Percentiles rank a stretch among this genome's conserved stretches.
These are phyloP conservation scores for Candida railenensis DNA, from an alignment of 805 yeast genomes.

Conservation along the genomic window DNA sequence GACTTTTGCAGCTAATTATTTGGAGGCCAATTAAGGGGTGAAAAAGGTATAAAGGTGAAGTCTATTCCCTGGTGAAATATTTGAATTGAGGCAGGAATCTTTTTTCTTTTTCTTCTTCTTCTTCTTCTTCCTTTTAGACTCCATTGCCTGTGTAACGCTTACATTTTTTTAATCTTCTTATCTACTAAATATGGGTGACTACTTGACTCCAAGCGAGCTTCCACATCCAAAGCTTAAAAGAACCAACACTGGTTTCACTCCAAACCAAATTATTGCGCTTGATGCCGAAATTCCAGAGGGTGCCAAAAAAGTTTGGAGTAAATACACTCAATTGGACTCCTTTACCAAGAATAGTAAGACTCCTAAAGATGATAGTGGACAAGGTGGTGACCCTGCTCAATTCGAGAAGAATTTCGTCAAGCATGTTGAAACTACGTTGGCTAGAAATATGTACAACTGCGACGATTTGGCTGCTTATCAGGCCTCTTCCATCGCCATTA, in stretches of 20 bases:
- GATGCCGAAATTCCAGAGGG: slow-evolving; percentile 79
- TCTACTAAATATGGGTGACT: slow-evolving; percentile 28
- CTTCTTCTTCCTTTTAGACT: neutral
- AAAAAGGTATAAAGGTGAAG: neutral
- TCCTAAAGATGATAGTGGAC: slow-evolving; percentile 6
- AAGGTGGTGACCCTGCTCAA: slow-evolving; percentile 38
- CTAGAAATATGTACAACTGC: slow-evolving; percentile 89
- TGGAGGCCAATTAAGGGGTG: slow-evolving; percentile 1
- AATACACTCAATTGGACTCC: slow-evolving; percentile 50
- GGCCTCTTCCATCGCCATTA: slow-evolving; percentile 75
- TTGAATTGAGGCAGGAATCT: neutral
- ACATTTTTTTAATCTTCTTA: neutral
- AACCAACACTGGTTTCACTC: slow-evolving; percentile 87
- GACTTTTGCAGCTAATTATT: slow-evolving; percentile 4
- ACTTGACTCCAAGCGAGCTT: slow-evolving; percentile 35
- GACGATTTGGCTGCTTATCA: slow-evolving; percentile 91
- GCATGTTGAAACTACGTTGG: slow-evolving; percentile 88
- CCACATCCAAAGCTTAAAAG: slow-evolving; percentile 56
- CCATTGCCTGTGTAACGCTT: neutral
- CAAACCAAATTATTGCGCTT: slow-evolving; percentile 80
- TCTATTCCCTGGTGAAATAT: neutral
- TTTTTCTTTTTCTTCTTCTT: neutral
- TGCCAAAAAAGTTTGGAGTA: slow-evolving; percentile 76
- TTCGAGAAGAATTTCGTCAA: slow-evolving; percentile 71
- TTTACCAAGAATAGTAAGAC: slow-evolving; percentile 12